Percentiles rank a stretch among this genome's conserved stretches.
Evolutionary conservation across 495 filamentous ascomycete genomes (phyloP).

Genomic region (Ascobolus immersus): DNA sequence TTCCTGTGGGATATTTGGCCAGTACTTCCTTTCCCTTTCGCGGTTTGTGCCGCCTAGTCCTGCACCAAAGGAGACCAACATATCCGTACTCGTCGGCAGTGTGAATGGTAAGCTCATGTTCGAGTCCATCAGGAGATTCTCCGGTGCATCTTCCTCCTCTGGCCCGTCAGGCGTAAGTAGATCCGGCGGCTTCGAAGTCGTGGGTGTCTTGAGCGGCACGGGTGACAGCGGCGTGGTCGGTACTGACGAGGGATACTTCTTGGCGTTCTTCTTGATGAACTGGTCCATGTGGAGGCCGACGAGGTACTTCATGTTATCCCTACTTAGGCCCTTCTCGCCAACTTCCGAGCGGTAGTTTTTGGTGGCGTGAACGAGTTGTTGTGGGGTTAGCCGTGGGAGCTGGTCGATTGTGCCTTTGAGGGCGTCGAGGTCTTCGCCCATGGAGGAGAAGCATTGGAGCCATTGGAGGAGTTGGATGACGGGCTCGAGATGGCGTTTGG

Average conservation of each 20-base stretch:
- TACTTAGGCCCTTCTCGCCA: slow-evolving; percentile 72
- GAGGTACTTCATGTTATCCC: slow-evolving; percentile 66
- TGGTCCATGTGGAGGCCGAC: slow-evolving; percentile 39
- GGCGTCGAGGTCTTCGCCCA: slow-evolving; percentile 77
- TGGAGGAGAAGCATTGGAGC: slow-evolving; percentile 88
- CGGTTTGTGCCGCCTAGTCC: slow-evolving; percentile 80
- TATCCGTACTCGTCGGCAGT: slow-evolving; percentile 84
- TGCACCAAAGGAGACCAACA: slow-evolving; percentile 84
- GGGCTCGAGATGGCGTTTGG: slow-evolving; percentile 61
- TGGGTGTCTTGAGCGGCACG: neutral
- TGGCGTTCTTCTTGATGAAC: slow-evolving; percentile 12
- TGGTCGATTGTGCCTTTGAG: slow-evolving; percentile 68
- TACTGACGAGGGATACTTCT: slow-evolving; percentile 1
- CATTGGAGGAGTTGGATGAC: slow-evolving; percentile 90
- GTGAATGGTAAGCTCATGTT: slow-evolving; percentile 84
- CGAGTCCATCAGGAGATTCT: slow-evolving; percentile 59
- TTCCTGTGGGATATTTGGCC: slow-evolving; percentile 85
- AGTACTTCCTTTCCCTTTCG: slow-evolving; percentile 81
- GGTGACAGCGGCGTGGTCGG: neutral
- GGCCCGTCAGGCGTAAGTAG: slow-evolving; percentile 16
- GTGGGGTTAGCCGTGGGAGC: slow-evolving; percentile 54
- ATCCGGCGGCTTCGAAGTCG: slow-evolving; percentile 1
- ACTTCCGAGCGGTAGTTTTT: slow-evolving; percentile 88
- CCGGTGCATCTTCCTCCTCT: slow-evolving; percentile 35
- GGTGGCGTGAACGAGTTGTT: slow-evolving; percentile 75